phyloP scores from a whole-genome alignment of 129 eudicot species.

The Escallonia rubra region DNA sequence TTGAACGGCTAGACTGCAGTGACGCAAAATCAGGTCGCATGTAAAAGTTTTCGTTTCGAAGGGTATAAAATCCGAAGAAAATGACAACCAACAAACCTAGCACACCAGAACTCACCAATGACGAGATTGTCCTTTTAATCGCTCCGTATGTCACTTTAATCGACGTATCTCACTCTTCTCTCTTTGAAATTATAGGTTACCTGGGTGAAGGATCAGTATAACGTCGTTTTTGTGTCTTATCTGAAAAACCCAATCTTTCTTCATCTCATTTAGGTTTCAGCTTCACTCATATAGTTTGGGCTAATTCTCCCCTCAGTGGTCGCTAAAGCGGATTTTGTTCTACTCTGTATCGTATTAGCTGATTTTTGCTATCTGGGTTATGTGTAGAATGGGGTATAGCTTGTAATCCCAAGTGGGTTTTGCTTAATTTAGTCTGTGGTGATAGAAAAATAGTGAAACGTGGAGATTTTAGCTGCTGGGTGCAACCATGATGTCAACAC shows the following conservation, averaged over 20 bases:
- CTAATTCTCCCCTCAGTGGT: neutral
- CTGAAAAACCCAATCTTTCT: constrained; percentile 2
- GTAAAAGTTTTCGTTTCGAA: too few relatives aligned
- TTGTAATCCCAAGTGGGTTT: neutral
- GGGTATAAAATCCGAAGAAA: too few relatives aligned
- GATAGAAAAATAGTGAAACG: neutral
- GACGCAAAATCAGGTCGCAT: too few relatives aligned
- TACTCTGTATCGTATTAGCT: neutral
- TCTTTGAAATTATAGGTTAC: constrained; percentile 17
- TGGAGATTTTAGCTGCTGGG: neutral
- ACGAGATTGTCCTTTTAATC: too few relatives aligned
- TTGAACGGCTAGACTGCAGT: too few relatives aligned
- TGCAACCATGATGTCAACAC: neutral
- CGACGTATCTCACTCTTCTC: constrained; percentile 9
- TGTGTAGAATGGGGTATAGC: neutral
- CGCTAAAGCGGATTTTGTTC: too few relatives aligned
- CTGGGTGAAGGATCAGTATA: constrained; percentile 10
- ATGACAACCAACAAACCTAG: too few relatives aligned
- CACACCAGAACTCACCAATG: too few relatives aligned
- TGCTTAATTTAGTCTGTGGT: neutral
- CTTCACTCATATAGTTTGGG: constrained; percentile 3
- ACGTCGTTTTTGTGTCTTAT: constrained; percentile 18
- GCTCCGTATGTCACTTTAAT: neutral
- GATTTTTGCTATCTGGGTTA: neutral
- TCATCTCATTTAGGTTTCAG: constrained; percentile 6